Conservation (phyloP, 768 basidiomycete genomes). For the Rhizopogon vinicolor region DNA sequence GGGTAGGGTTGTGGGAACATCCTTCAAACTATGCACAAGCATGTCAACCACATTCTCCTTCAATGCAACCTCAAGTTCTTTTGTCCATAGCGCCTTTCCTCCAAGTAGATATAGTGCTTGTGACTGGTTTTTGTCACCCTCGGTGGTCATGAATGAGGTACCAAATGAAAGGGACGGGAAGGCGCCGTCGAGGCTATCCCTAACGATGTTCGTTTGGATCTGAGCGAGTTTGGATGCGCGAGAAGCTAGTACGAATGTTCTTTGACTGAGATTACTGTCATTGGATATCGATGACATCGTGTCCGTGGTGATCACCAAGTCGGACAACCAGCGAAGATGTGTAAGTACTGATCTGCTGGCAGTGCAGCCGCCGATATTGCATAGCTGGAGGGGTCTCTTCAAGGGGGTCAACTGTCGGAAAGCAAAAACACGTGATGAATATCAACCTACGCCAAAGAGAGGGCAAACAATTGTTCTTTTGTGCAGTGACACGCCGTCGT, state of each 20-base stretch:
- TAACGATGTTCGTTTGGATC: slow-evolving; percentile 82
- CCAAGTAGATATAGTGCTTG: slow-evolving; percentile 86
- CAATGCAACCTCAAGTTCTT: slow-evolving; percentile 88
- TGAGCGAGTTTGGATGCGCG: slow-evolving; percentile 85
- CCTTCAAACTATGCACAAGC: slow-evolving; percentile 91
- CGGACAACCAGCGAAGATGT: too few species aligned
- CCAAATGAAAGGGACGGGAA: slow-evolving; percentile 49
- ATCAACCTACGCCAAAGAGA: slow-evolving; percentile 54
- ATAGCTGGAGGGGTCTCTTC: too few species aligned
- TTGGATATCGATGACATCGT: too few species aligned
- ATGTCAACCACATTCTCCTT: slow-evolving; percentile 74
- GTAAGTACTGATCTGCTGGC: too few species aligned
- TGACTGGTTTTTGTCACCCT: slow-evolving; percentile 86
- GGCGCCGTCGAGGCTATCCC: slow-evolving; percentile 51
- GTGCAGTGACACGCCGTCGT: slow-evolving; percentile 1
- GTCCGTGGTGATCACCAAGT: too few species aligned
- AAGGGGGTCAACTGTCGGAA: background rate
- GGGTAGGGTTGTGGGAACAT: slow-evolving; percentile 86
- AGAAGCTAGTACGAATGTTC: slow-evolving; percentile 75
- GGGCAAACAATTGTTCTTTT: slow-evolving; percentile 26
- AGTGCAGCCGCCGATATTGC: too few species aligned
- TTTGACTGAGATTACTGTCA: slow-evolving; percentile 4
- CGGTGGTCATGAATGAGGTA: slow-evolving; percentile 64
- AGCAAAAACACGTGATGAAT: slow-evolving; percentile 28
- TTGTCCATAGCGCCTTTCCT: slow-evolving; percentile 94